A percentile compares a stretch with the other conserved stretches of the same genome.
These are phyloP conservation scores for Boletellus ananas DNA, from an alignment of 768 basidiomycete genomes.

Conservation along the genomic window DNA sequence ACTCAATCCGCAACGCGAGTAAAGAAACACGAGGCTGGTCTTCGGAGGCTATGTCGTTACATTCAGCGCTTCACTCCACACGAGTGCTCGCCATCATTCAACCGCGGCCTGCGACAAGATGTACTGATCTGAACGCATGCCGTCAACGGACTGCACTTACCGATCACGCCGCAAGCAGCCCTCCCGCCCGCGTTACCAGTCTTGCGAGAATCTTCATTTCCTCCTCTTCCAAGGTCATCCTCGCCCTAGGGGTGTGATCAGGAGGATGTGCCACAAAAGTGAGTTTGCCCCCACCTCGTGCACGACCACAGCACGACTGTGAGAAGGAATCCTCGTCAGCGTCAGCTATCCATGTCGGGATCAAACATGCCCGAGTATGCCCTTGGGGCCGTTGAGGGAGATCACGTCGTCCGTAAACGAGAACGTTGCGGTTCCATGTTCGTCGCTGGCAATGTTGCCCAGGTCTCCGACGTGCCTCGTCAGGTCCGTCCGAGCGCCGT, in stretches of 20 bases:
- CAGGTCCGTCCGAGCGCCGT: conserved; percentile 57
- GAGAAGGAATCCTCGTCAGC: not conserved
- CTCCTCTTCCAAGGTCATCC: conserved; percentile 76
- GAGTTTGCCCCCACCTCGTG: conserved; percentile 48
- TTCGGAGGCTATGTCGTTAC: conserved; percentile 2
- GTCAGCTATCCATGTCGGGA: not conserved
- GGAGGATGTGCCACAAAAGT: not conserved
- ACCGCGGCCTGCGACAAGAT: conserved; percentile 14
- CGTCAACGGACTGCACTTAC: conserved; percentile 30
- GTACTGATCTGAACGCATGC: not conserved
- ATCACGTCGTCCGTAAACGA: conserved; percentile 56
- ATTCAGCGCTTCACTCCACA: not conserved
- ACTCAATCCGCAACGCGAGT: conserved; percentile 5
- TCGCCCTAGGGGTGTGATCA: conserved; percentile 45
- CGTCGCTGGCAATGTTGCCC: conserved; percentile 69
- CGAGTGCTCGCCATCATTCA: conserved; percentile 7
- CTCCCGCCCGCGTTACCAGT: conserved; percentile 78
- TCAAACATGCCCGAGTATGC: conserved; percentile 61
- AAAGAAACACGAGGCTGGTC: conserved; percentile 10
- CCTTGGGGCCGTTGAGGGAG: conserved; percentile 62
- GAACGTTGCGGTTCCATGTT: conserved; percentile 53
- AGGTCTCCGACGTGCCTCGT: conserved; percentile 71
- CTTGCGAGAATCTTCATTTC: conserved; percentile 63
- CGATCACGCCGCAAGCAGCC: conserved; percentile 81
- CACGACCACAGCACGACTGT: conserved; percentile 67